phyloP scores from a whole-genome alignment of 2,329 filamentous ascomycete genomes.

The Diaporthe citriasiana region DNA sequence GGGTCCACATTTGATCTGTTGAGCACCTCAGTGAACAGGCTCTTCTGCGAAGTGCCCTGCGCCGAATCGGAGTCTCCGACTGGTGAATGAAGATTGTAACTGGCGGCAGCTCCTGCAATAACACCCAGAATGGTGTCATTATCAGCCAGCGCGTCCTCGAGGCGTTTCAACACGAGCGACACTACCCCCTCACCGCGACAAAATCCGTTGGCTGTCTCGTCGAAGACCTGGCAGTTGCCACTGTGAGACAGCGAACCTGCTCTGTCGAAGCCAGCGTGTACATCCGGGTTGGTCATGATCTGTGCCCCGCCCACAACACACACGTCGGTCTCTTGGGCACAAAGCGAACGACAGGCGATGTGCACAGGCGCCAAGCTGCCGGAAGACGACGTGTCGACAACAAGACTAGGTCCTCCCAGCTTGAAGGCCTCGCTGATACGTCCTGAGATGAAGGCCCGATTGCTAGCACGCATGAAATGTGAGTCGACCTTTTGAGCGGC shows the following conservation, averaged over 20 bases:
- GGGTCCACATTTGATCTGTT: constrained; percentile 81
- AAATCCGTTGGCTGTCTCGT: constrained; percentile 60
- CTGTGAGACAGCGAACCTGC: constrained; percentile 70
- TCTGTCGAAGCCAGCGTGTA: constrained; percentile 72
- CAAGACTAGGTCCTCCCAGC: constrained; percentile 50
- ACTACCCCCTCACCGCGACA: constrained; percentile 64
- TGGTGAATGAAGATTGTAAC: constrained; percentile 72
- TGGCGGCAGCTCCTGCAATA: constrained; percentile 65
- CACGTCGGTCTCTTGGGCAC: constrained; percentile 73
- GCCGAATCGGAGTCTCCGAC: constrained; percentile 78
- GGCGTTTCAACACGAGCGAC: constrained; percentile 61
- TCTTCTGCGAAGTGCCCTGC: background rate
- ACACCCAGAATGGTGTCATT: constrained; percentile 55
- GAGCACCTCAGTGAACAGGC: constrained; percentile 77
- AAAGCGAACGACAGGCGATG: constrained; percentile 64
- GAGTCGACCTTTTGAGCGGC: constrained; percentile 53
- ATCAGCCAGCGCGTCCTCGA: constrained; percentile 61
- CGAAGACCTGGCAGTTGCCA: constrained; percentile 52
- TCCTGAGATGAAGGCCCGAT: constrained; percentile 49
- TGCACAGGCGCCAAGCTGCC: constrained; percentile 55
- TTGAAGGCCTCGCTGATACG: constrained; percentile 56
- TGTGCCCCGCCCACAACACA: constrained; percentile 74
- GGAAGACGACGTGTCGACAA: constrained; percentile 57
- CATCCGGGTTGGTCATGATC: constrained; percentile 74
- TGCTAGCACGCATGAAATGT: constrained; percentile 49